Evolutionary conservation across 2,329 filamentous ascomycete genomes (phyloP).

Genomic region (Fonsecaea multimorphosa): DNA sequence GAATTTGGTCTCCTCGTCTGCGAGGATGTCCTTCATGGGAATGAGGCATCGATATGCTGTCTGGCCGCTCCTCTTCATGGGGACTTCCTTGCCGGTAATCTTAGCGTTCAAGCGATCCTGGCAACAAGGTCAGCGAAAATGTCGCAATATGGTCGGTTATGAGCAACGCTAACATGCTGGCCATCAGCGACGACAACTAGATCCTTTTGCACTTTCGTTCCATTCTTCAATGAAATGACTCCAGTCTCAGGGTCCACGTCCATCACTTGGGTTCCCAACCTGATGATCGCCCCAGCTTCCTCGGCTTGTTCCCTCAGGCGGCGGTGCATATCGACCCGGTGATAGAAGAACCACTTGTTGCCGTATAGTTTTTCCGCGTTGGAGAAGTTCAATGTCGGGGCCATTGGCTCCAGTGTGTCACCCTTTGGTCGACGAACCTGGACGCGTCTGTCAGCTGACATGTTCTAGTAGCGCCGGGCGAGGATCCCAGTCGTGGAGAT

Average conservation of each 20-base stretch:
- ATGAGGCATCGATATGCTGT: conserved; percentile 40
- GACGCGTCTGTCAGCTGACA: background rate
- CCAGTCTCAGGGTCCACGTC: conserved; percentile 40
- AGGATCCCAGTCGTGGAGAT: background rate
- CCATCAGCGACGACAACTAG: conserved; percentile 49
- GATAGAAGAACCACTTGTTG: conserved; percentile 44
- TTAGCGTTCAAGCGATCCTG: conserved; percentile 38
- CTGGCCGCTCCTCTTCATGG: conserved; percentile 39
- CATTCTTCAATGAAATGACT: conserved; percentile 42
- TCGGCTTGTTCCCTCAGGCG: conserved; percentile 45
- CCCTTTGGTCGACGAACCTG: conserved; percentile 39
- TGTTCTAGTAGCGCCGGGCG: background rate
- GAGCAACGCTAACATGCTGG: conserved; percentile 37
- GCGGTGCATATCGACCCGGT: conserved; percentile 53
- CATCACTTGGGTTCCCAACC: conserved; percentile 42
- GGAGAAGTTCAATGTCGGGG: conserved; percentile 36
- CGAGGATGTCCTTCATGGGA: conserved; percentile 39
- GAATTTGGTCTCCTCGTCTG: conserved; percentile 35
- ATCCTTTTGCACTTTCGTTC: conserved; percentile 44
- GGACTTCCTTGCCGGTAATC: conserved; percentile 36
- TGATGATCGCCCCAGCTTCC: conserved; percentile 37
- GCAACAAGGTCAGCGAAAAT: conserved; percentile 19
- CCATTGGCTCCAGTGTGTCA: conserved; percentile 39
- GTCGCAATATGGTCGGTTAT: conserved; percentile 31
- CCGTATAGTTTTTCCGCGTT: conserved; percentile 37